Conservation (phyloP, 2,329 filamentous ascomycete genomes). For the Penicillium sp. region DNA sequence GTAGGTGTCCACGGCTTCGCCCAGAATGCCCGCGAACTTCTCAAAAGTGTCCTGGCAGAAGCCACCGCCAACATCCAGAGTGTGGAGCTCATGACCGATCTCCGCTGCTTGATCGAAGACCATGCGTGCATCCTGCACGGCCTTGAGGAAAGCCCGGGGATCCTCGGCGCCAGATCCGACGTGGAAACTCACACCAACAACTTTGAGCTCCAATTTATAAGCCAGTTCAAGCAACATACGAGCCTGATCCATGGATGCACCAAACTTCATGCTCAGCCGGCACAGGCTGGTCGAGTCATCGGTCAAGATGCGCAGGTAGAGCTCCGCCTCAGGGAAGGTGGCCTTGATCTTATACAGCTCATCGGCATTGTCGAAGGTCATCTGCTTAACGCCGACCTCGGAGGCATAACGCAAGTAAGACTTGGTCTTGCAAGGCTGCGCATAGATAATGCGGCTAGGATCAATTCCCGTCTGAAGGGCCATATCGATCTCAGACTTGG, state of each 20-base stretch:
- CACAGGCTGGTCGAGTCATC: conserved; percentile 94
- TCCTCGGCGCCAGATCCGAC: conserved; percentile 95
- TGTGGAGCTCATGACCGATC: conserved; percentile 77
- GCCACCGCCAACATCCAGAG: conserved; percentile 89
- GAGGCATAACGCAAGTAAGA: conserved; percentile 92
- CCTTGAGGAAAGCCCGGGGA: conserved; percentile 84
- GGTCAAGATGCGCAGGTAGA: conserved; percentile 91
- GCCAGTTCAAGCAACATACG: conserved; percentile 75
- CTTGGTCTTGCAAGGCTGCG: conserved; percentile 99
- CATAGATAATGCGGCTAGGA: conserved; percentile 93
- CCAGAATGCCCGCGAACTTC: conserved; percentile 77
- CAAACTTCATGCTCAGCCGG: conserved; percentile 95
- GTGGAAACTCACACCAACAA: conserved; percentile 96
- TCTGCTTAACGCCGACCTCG: conserved; percentile 82
- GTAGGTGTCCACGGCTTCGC: conserved; percentile 76
- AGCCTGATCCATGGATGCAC: conserved; percentile 80
- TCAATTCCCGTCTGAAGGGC: conserved; percentile 79
- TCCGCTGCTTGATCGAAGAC: conserved; percentile 83
- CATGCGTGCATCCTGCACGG: conserved; percentile 79
- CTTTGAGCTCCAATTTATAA: conserved; percentile 77
- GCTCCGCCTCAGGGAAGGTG: conserved; percentile 81
- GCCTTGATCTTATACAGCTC: conserved; percentile 98
- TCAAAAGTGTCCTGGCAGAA: conserved; percentile 92
- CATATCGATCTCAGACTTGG: conserved; percentile 94
- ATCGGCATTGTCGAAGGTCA: conserved; percentile 99